Evolutionary conservation across 1,284 basidiomycete species (phyloP), one percentile per base, ranked within the genome.

Genomic region (Agaricales sp.): DNA sequence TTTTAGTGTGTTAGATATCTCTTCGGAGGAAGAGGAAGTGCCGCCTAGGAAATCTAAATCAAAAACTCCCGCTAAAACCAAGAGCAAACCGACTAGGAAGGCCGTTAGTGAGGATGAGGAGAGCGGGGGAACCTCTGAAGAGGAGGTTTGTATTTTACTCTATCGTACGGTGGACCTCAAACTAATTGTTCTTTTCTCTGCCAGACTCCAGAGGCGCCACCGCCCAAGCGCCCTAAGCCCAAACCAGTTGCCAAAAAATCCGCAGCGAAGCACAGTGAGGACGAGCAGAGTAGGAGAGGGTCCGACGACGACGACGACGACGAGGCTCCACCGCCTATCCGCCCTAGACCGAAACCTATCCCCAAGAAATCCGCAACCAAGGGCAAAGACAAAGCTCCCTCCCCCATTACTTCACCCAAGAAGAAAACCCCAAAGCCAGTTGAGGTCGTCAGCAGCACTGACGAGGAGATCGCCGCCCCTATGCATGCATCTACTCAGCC

Each of bases 61-160:
- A n/a, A n/a, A n/a, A n/a, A n/a, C 22, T 13, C 23, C 23, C 14
- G 38, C 18, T 47, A 24, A 14, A 22, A 13, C 2, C 25, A 18
- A 22, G 46, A 12, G 26, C n/a, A 51, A 25, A 43, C 16, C 23
- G 2, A 18, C n/a, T 14, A 19, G 13, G 52, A 39, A 51, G 48
- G 43, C n/a, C n/a, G n/a, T n/a, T n/a, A n/a, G n/a, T n/a, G n/a
- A n/a, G n/a, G n/a, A n/a, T n/a, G n/a, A n/a, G n/a, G n/a, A n/a
- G n/a, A n/a, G n/a, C n/a, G n/a, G n/a, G n/a, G n/a, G n/a, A n/a
- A n/a, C n/a, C n/a, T n/a, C n/a, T n/a, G n/a, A n/a, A n/a, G n/a
- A n/a, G n/a, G n/a, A n/a, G n/a, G n/a, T n/a, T n/a, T n/a, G n/a
- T n/a, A n/a, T n/a, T n/a, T n/a, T n/a, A n/a, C n/a, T n/a, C n/a